phyloP scores from a whole-genome alignment of 1,284 basidiomycete genomes.

The Malassezia arunalokei region DNA sequence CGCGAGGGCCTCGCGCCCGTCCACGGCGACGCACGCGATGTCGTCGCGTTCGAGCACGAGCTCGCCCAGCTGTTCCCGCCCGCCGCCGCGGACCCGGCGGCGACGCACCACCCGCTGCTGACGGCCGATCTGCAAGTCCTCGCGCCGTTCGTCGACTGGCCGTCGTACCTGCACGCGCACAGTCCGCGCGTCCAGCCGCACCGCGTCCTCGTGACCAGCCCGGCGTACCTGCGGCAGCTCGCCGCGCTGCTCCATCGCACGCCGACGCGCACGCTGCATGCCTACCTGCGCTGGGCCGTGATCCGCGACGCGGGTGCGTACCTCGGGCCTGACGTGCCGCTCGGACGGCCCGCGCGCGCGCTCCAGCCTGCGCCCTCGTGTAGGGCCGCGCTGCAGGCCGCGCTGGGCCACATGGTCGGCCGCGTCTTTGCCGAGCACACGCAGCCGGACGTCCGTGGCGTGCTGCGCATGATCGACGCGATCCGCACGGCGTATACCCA shows the following conservation, averaged over 20 bases:
- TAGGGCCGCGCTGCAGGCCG: conserved; percentile 47
- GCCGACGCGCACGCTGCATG: conserved; percentile 62
- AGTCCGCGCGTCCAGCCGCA: conserved; percentile 53
- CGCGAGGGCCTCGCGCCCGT: neutral
- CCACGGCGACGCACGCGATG: conserved; percentile 55
- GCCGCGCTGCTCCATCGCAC: conserved; percentile 61
- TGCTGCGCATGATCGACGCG: conserved; percentile 72
- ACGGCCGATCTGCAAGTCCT: conserved; percentile 53
- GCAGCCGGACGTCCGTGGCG: conserved; percentile 67
- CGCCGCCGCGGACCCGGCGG: conserved; percentile 62
- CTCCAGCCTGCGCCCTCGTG: conserved; percentile 64
- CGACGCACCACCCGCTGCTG: conserved; percentile 73
- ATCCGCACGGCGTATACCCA: conserved; percentile 73
- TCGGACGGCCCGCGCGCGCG: conserved; percentile 47
- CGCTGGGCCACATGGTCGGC: conserved; percentile 52
- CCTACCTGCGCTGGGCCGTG: conserved; percentile 57
- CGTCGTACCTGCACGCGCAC: conserved; percentile 70
- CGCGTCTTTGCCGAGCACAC: conserved; percentile 69
- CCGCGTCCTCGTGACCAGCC: conserved; percentile 67
- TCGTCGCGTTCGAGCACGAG: conserved; percentile 62
- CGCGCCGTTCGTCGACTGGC: conserved; percentile 67
- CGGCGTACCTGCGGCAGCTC: conserved; percentile 63
- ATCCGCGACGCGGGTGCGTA: conserved; percentile 30
- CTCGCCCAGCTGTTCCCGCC: conserved; percentile 61
- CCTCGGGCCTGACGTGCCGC: conserved; percentile 45